Conservation (phyloP, 441 rosid genomes). For the Daphne laureola region DNA sequence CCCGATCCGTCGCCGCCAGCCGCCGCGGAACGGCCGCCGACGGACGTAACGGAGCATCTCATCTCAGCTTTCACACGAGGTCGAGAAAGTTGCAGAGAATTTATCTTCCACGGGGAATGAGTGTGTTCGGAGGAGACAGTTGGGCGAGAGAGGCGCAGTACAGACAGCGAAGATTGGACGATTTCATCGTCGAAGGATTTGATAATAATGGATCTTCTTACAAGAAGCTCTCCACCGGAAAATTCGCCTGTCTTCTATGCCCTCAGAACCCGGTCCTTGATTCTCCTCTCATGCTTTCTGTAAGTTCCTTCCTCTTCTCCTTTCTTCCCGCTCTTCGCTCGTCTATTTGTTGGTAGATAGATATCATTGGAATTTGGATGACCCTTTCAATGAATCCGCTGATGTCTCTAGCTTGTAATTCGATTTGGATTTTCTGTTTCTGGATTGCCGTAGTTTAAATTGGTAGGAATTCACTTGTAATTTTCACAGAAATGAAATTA, state of each 20-base stretch:
- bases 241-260: slow-evolving; percentile 37
- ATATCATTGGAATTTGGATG: too few species aligned
- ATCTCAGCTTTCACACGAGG: too few species aligned
- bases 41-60: too few species aligned
- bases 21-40: too few species aligned
- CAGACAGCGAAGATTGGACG: slow-evolving; percentile 33
- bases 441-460: too few species aligned
- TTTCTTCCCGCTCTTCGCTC: not conserved
- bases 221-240: slow-evolving; percentile 36
- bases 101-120: slow-evolving; percentile 17
- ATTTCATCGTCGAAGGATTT: slow-evolving; percentile 21
- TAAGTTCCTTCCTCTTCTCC: slow-evolving; percentile 3
- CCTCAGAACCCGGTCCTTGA: slow-evolving; percentile 35
- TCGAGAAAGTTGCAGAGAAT: too few species aligned
- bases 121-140: slow-evolving; percentile 43
- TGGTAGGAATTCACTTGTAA: too few species aligned
- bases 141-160: slow-evolving; percentile 41
- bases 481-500: too few species aligned
- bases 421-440: too few species aligned
- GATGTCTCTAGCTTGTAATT: too few species aligned
- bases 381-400: too few species aligned
- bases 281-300: slow-evolving; percentile 39
- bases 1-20: too few species aligned
- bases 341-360: not conserved
- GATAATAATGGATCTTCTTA: slow-evolving; percentile 26